Conservation (phyloP, 2,329 filamentous ascomycete species). For the Exophiala xenobiotica region DNA sequence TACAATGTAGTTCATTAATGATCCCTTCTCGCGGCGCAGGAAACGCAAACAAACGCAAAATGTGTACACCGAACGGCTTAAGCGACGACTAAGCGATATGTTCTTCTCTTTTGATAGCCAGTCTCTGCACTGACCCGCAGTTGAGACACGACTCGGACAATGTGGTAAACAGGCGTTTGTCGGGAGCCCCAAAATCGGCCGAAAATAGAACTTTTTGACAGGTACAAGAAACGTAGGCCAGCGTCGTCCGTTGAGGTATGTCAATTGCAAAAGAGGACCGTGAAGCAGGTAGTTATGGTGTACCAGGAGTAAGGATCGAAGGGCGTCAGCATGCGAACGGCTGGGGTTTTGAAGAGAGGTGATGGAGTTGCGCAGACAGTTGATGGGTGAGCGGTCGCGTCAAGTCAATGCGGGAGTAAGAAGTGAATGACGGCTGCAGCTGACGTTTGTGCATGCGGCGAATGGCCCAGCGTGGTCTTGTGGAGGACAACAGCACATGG, state of each 20-base stretch:
- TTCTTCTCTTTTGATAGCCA: conserved; percentile 4
- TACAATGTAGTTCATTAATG: conserved; percentile 13
- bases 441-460: not conserved
- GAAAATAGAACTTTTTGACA: conserved; percentile 3
- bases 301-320: conserved; percentile 12
- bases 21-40: conserved; percentile 8
- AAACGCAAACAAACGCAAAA: conserved; percentile 9
- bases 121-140: conserved; percentile 20
- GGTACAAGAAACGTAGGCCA: not conserved
- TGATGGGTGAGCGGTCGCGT: conserved; percentile 10
- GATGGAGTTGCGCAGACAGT: conserved; percentile 17
- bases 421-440: not conserved
- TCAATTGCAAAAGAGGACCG: not conserved
- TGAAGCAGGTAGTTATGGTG: not conserved
- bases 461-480: not conserved
- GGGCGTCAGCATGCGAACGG: conserved; percentile 18
- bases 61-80: conserved; percentile 13
- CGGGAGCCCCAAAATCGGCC: not conserved
- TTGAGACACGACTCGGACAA: conserved; percentile 13
- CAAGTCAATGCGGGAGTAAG: not conserved
- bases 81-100: not conserved
- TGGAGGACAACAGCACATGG: not conserved
- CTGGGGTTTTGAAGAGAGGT: conserved; percentile 3
- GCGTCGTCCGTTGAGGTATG: not conserved
- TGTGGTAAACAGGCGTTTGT: conserved; percentile 3